Percentiles rank a stretch among this genome's conserved stretches.
Conservation (phyloP, 495 filamentous ascomycete species). For the Chaetomidium leptoderma region DNA sequence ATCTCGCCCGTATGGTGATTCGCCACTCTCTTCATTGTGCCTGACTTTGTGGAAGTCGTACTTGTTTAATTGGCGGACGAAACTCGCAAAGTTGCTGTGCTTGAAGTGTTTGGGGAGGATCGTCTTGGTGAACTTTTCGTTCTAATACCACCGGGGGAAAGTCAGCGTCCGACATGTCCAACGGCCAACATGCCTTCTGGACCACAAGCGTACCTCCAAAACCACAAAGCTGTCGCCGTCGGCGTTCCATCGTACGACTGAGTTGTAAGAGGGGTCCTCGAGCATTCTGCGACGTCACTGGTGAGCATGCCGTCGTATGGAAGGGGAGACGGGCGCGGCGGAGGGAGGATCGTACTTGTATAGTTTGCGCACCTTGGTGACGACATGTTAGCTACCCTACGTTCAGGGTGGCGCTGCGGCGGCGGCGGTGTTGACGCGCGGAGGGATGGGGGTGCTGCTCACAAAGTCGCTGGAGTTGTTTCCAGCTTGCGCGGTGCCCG, state of each 20-base stretch:
- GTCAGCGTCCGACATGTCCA: not conserved
- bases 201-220: constrained; percentile 65
- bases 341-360: constrained; percentile 66
- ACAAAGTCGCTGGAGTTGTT: constrained; percentile 52
- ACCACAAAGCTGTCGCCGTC: constrained; percentile 96
- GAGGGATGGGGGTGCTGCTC: constrained; percentile 22
- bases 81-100: constrained; percentile 98
- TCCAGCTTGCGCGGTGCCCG: constrained; percentile 38
- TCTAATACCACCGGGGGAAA: constrained; percentile 49
- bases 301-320: constrained; percentile 18
- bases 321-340: not conserved
- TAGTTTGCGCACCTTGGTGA: constrained; percentile 82
- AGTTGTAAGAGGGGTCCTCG: constrained; percentile 87
- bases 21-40: constrained; percentile 89
- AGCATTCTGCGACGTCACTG: constrained; percentile 69
- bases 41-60: constrained; percentile 99
- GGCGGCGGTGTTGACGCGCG: constrained; percentile 2
- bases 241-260: constrained; percentile 93
- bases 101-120: constrained; percentile 99
- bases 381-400: constrained; percentile 21
- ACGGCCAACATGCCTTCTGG: not conserved
- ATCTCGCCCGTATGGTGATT: constrained; percentile 85
- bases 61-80: constrained; percentile 97
- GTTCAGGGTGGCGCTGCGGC: not conserved
- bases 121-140: constrained; percentile 95